phyloP scores from a whole-genome alignment of 2,329 filamentous ascomycete genomes.

The Alternaria atra region DNA sequence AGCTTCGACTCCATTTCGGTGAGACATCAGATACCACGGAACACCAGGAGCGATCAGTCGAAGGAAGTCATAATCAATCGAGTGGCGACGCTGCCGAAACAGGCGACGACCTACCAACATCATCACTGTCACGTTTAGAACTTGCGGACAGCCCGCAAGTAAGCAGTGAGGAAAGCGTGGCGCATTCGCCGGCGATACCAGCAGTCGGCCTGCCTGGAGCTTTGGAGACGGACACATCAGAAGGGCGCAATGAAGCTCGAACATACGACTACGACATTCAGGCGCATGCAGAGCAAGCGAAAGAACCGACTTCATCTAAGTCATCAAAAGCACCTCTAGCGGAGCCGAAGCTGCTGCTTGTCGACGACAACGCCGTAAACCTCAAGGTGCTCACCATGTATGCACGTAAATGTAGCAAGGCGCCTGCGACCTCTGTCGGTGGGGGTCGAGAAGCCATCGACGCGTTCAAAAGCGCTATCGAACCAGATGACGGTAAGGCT shows the following conservation, averaged over 20 bases:
- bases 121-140: background rate
- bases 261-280: background rate
- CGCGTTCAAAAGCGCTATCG: slow-evolving; percentile 1
- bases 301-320: background rate
- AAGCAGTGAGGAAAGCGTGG: background rate
- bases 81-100: background rate
- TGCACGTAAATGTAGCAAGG: slow-evolving; percentile 11
- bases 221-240: background rate
- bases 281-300: background rate
- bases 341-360: slow-evolving; percentile 12
- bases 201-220: background rate
- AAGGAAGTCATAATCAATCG: background rate
- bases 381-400: slow-evolving; percentile 17
- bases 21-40: background rate
- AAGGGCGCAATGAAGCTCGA: background rate
- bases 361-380: slow-evolving; percentile 15
- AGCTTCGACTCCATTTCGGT: background rate
- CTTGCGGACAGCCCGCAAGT: background rate
- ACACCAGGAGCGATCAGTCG: background rate
- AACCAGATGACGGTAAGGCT: background rate
- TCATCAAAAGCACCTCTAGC: background rate
- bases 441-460: slow-evolving; percentile 15
- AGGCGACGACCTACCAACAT: background rate
- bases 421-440: slow-evolving; percentile 6
- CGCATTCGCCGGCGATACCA: background rate